A percentile compares a stretch with the other conserved stretches of the same genome.
Evolutionary conservation across 2,329 filamentous ascomycete species (phyloP).

Genomic region (Cercospora beticola): DNA sequence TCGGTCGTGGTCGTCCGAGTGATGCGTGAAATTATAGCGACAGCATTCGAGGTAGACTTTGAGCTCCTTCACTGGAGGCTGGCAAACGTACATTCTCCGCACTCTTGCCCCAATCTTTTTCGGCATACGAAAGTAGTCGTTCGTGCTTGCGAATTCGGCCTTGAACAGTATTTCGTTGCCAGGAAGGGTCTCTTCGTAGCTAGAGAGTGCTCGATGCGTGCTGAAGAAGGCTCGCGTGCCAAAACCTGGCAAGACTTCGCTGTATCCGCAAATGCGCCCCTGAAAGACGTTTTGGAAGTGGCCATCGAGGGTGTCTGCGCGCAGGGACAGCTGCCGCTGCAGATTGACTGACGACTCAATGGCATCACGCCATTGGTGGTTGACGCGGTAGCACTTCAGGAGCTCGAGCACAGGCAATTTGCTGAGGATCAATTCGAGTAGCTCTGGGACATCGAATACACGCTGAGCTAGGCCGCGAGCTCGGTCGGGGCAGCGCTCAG

Average conservation of each 20-base stretch:
- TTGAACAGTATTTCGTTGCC: constrained; percentile 12
- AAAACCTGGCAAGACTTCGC: constrained; percentile 5
- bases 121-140: background rate
- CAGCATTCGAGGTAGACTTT: constrained; percentile 9
- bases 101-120: background rate
- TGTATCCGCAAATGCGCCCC: constrained; percentile 1
- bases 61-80: constrained; percentile 9
- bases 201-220: constrained; percentile 6
- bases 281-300: constrained; percentile 1
- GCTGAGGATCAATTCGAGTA: constrained; percentile 11
- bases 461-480: constrained; percentile 4
- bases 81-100: constrained; percentile 9
- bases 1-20: constrained; percentile 1
- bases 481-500: constrained; percentile 7
- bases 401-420: constrained; percentile 10
- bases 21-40: constrained; percentile 5
- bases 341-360: constrained; percentile 6
- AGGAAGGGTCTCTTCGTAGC: constrained; percentile 1
- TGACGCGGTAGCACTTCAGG: constrained; percentile 6
- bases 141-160: constrained; percentile 4
- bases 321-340: constrained; percentile 2
- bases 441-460: constrained; percentile 9
- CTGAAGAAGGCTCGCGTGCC: background rate
- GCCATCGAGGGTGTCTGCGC: constrained; percentile 6
- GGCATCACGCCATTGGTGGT: constrained; percentile 4